These are phyloP conservation scores for Suhomyces sp. DNA, from an alignment of 805 yeast genomes.

Conservation along the genomic window DNA sequence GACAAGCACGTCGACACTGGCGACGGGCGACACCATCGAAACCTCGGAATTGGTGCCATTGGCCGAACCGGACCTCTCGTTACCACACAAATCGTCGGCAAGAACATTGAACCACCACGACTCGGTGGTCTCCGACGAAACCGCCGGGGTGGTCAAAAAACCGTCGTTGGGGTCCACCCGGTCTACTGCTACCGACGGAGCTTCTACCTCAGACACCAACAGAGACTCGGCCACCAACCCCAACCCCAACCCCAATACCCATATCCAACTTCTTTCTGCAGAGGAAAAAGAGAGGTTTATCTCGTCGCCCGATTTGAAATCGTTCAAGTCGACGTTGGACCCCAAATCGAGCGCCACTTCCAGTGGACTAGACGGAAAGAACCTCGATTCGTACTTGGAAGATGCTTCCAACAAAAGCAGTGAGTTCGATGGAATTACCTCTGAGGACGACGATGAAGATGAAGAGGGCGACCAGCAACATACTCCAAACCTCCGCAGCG, in stretches of 20 bases:
- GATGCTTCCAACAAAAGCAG: constrained; percentile 10
- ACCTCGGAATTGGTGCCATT: constrained; percentile 1
- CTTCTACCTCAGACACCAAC: neutral
- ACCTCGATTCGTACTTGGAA: constrained; percentile 20
- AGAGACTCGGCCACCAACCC: neutral
- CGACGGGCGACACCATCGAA: constrained; percentile 5
- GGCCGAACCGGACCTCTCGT: neutral
- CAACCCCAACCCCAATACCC: too few relatives aligned
- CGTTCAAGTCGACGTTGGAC: constrained; percentile 41
- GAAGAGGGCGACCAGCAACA: neutral
- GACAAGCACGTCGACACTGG: neutral
- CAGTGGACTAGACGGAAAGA: constrained; percentile 13
- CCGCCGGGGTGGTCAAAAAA: neutral
- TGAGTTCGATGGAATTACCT: constrained; percentile 10
- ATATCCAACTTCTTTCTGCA: too few relatives aligned
- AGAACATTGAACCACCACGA: neutral
- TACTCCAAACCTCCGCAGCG: constrained; percentile 16
- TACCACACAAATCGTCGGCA: neutral
- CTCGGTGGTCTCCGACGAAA: neutral
- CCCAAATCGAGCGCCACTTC: constrained; percentile 36
- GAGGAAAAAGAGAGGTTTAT: constrained; percentile 3
- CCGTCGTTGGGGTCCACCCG: constrained; percentile 1
- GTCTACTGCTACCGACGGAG: neutral
- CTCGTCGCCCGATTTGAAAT: constrained; percentile 12
- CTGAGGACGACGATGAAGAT: constrained; percentile 9